Conservation (phyloP, 495 filamentous ascomycete genomes). For the Xylaria sp. region DNA sequence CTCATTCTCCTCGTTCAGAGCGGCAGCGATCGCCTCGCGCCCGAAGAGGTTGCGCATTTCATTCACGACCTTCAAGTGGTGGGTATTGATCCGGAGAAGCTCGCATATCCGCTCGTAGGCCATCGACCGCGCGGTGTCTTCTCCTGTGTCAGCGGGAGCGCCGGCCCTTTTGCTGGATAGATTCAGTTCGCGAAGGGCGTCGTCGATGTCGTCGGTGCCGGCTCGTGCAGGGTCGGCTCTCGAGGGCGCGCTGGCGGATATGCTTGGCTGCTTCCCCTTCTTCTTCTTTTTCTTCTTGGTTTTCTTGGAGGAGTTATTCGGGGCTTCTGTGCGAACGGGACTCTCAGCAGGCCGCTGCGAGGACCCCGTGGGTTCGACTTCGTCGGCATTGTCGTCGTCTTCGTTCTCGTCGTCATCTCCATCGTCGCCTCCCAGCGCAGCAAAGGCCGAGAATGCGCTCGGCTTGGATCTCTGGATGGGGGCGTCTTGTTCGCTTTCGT, state of each 20-base stretch:
- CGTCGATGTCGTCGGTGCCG: conserved; percentile 81
- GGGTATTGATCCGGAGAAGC: conserved; percentile 77
- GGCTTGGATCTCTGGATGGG: conserved; percentile 43
- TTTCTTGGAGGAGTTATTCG: conserved; percentile 60
- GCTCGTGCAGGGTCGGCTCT: conserved; percentile 38
- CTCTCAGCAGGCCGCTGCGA: conserved; percentile 43
- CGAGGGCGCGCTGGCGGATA: background rate
- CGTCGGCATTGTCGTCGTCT: conserved; percentile 39
- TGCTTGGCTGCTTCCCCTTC: conserved; percentile 50
- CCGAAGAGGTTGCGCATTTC: conserved; percentile 97
- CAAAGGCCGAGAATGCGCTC: conserved; percentile 57
- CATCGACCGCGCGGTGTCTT: conserved; percentile 26
- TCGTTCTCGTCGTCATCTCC: conserved; percentile 49
- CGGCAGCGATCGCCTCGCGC: conserved; percentile 72
- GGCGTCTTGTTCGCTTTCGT: conserved; percentile 51
- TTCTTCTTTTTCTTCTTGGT: conserved; percentile 69
- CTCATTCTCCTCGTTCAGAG: conserved; percentile 60
- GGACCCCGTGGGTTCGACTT: conserved; percentile 44
- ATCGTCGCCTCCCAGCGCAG: conserved; percentile 49
- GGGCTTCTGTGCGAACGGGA: conserved; percentile 43
- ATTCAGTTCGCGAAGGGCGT: conserved; percentile 71
- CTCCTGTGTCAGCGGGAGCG: conserved; percentile 20
- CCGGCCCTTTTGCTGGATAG: conserved; percentile 37
- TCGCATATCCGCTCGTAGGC: conserved; percentile 52
- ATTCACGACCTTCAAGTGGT: conserved; percentile 82